phyloP scores from a whole-genome alignment of 208 protist genomes.

The Tritrichomonas foetus region DNA sequence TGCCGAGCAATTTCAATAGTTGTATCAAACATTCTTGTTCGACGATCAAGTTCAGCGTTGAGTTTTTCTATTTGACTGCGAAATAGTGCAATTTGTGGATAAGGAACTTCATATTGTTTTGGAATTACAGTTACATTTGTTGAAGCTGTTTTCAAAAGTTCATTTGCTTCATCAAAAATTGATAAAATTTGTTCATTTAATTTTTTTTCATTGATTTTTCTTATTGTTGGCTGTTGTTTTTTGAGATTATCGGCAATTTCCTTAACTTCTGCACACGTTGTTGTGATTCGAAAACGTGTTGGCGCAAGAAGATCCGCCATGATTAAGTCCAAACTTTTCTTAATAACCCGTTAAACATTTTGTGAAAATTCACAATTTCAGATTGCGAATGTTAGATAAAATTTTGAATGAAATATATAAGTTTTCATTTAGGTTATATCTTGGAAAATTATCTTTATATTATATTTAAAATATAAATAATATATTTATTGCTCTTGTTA shows the following conservation, averaged over 20 bases:
- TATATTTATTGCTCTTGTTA: too few species aligned
- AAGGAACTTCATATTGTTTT: neutral
- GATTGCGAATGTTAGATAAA: too few species aligned
- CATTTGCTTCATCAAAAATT: neutral
- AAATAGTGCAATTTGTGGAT: neutral
- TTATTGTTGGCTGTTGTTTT: neutral
- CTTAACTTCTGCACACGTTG: neutral
- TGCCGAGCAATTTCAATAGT: neutral
- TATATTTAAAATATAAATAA: too few species aligned
- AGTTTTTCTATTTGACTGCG: neutral
- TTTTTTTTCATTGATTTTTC: neutral
- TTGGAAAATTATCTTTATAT: too few species aligned
- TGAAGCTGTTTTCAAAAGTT: neutral
- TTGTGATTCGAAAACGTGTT: neutral
- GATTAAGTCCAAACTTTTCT: too few species aligned
- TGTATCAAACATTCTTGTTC: neutral
- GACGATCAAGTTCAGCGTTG: neutral
- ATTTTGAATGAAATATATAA: too few species aligned
- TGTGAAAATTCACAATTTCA: too few species aligned
- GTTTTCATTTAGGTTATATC: too few species aligned
- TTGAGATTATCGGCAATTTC: neutral
- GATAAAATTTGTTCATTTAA: neutral
- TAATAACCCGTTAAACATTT: too few species aligned
- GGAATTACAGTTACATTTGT: neutral
- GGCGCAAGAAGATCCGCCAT: neutral